phyloP scores from a whole-genome alignment of 208 protist genomes.

The Trypanosoma conorhini region DNA sequence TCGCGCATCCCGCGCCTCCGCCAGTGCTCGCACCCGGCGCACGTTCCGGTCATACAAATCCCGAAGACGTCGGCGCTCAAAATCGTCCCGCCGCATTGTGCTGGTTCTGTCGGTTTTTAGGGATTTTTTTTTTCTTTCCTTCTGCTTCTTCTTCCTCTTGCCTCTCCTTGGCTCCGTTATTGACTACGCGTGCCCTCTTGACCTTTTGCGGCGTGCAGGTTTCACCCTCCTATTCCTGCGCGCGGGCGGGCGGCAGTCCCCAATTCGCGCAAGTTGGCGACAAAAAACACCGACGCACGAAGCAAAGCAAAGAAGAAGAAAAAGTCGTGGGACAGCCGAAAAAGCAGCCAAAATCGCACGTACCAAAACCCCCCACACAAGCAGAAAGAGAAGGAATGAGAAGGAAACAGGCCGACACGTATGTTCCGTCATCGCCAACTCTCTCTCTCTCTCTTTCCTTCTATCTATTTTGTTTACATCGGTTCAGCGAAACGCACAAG shows the following conservation, averaged over 20 bases:
- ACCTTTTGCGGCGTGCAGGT: background rate
- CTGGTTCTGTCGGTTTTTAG: background rate
- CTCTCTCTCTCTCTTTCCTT: slow-evolving; percentile 13
- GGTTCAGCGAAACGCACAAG: slow-evolving; percentile 16
- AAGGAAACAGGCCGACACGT: background rate
- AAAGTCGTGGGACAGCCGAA: background rate
- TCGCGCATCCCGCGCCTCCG: slow-evolving; percentile 71
- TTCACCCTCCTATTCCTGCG: background rate
- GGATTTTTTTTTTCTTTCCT: background rate
- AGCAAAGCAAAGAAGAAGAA: slow-evolving; percentile 6
- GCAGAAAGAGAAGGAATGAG: background rate
- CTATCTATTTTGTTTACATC: slow-evolving; percentile 23
- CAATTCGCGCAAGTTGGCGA: background rate
- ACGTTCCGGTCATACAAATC: slow-evolving; percentile 82
- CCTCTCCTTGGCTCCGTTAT: background rate
- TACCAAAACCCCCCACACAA: background rate
- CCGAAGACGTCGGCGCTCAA: slow-evolving; percentile 75
- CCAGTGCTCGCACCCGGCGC: slow-evolving; percentile 64
- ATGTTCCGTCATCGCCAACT: background rate
- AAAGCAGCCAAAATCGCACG: background rate
- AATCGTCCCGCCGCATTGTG: slow-evolving; percentile 72
- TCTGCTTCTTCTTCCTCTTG: background rate
- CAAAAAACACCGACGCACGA: background rate
- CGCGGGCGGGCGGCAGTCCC: background rate
- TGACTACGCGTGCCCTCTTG: too few relatives aligned